A percentile compares a stretch with the other conserved stretches of the same genome.
Conservation (phyloP, 208 protist genomes). For the Leishmania major region DNA sequence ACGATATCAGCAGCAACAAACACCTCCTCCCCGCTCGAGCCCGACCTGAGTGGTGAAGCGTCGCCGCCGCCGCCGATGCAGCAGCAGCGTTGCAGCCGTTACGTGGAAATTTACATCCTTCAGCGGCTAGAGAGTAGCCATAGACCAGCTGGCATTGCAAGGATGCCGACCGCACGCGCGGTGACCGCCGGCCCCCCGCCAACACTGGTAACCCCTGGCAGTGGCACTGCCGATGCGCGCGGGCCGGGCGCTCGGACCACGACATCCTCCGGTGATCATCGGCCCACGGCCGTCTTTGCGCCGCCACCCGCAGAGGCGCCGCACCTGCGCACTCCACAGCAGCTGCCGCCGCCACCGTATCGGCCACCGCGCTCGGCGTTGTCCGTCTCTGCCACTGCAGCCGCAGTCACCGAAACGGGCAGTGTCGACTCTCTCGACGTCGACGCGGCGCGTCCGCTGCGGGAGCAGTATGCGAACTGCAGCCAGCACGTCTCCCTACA, state of each 20-base stretch:
- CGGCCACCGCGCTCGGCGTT: neutral
- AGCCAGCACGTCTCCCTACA: neutral
- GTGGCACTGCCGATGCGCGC: neutral
- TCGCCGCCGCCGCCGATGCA: neutral
- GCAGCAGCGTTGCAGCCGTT: constrained; percentile 2
- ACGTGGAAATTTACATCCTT: constrained; percentile 18
- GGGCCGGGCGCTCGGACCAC: neutral
- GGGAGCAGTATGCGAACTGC: neutral
- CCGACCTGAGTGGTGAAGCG: neutral
- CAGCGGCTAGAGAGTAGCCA: constrained; percentile 26
- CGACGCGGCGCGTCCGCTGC: constrained; percentile 6
- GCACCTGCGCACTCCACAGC: neutral
- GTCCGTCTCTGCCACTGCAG: neutral
- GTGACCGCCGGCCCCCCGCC: neutral
- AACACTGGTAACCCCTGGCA: neutral
- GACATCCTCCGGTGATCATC: neutral
- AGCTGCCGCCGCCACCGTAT: neutral
- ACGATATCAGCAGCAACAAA: neutral
- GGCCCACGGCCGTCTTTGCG: neutral
- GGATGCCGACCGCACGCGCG: neutral
- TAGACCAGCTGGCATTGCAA: constrained; percentile 2
- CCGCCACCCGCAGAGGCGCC: neutral
- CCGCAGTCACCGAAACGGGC: neutral
- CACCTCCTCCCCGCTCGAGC: neutral
- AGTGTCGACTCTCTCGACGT: constrained; percentile 7